Evolutionary conservation across 2,329 filamentous ascomycete genomes (phyloP).

Genomic region (Chrysoporthe deuterocubensis): DNA sequence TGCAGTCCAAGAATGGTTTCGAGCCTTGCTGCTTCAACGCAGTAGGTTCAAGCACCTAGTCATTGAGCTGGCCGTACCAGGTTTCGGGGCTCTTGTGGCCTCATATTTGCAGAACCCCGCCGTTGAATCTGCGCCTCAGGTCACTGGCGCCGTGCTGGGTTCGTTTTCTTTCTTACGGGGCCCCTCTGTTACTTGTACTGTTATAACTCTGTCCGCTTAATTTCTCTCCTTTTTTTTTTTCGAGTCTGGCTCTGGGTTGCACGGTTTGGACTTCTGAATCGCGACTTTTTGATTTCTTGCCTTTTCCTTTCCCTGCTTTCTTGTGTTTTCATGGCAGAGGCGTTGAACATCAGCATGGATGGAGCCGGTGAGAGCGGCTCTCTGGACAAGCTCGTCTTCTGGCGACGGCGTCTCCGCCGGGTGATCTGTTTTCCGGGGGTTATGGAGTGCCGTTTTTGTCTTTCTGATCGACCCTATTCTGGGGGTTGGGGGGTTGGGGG

Average conservation of each 20-base stretch:
- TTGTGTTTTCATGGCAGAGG: slow-evolving; percentile 12
- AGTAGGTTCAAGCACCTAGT: neutral
- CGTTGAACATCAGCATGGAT: slow-evolving; percentile 13
- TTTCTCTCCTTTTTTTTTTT: neutral
- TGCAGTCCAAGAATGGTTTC: neutral
- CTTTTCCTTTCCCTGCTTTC: neutral
- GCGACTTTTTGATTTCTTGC: neutral
- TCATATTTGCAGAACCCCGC: neutral
- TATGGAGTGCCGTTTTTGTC: neutral
- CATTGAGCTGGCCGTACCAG: neutral
- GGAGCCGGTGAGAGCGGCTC: slow-evolving; percentile 11
- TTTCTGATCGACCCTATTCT: neutral
- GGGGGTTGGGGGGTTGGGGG: neutral
- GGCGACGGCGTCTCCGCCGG: neutral
- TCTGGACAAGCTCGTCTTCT: neutral
- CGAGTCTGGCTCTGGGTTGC: neutral
- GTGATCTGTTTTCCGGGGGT: neutral
- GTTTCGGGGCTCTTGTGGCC: neutral
- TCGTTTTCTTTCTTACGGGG: neutral
- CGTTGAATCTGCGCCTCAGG: neutral
- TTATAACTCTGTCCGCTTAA: neutral
- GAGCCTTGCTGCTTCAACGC: slow-evolving; percentile 25
- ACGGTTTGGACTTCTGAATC: neutral
- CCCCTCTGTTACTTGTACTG: neutral
- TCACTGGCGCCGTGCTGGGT: neutral